Evolutionary conservation across 2,329 filamentous ascomycete species (phyloP), one percentile per base, ranked within the genome.

Genomic region (Tolypocladium paradoxum): DNA sequence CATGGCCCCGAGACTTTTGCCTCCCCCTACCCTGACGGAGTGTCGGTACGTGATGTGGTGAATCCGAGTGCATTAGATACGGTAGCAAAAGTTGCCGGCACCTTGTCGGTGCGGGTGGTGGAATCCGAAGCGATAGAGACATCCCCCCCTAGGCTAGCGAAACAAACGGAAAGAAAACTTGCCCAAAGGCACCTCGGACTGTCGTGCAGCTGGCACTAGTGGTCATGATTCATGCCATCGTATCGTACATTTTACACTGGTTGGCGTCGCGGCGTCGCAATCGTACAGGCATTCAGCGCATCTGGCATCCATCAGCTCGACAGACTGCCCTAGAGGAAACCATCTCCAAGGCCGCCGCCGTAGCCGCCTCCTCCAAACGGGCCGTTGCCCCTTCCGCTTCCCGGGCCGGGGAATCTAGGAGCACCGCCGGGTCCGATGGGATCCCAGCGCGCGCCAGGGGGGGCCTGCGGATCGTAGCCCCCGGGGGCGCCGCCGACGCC

Each of bases 381-480:
- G 45, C 70, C 60, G 49, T 65, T 64, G 27, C 72, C 65, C 37
- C 69, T 60, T 6, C 70, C 65, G 8, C 68, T 67, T 7, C 74
- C 70, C 2, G 69, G 70, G 2, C 76, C 76, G 6, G 73, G 73
- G 49, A 76, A 72, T 47, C 76, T 64, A 4, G 76, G 76, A 2
- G 67, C 61, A 1, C 72, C 74, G 0, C 86, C 85, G 0, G 89
- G 90, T 0, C 87, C 88, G 24, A 91, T 71, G 2, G 92, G 92
- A 73, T 97, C 93, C 73, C 90, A 97, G 58, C 93, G 77, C n/a
- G 90, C 86, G 1, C 93, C 93, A 2, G 90, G 90, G 5, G 93
- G 93, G 31, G 82, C 85, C 65, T 85, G 85, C 2, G 86, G 83
- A 64, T 91, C 80, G 62, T 66, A 69, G 2, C 58, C 64, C 3